Base-by-base conservation (phyloP, 2,329 filamentous ascomycete species). In the Exophiala spinifera region DNA sequence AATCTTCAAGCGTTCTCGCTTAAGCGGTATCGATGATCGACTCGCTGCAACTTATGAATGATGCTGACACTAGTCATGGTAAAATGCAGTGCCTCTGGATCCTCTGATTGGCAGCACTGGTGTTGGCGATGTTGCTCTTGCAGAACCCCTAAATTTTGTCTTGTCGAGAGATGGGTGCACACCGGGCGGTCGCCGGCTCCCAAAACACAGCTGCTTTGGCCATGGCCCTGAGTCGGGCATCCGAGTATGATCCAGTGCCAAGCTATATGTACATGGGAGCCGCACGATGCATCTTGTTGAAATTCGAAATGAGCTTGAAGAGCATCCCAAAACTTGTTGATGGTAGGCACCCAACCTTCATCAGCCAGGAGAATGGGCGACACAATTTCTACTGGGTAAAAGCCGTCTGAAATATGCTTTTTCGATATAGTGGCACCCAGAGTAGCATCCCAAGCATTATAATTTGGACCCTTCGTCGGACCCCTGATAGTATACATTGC, bases 121-220 rank as follows among this genome's bases (percentile, higher is more conserved):
- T 33, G 21, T 31, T 28, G 46, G 11, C 33, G 31, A 49, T 49
- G 21, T 49, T 49, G 17, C 28, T 49, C 33, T 39, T 33, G 33
- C 46, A 49, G 20, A 49, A 49, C 23, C 46, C 28, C 21, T 49
- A 33, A 13, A 49, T 36, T 17, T 37, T 21, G 17, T 49, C 46
- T 34, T 39, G 46, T 20, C 46, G 28, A 11, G 46, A 39, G 11
- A 17, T 31, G 13, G 46, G 46, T 14, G 46, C 33, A 15, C 46
- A 49, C 17, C 46, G 46, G 8, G 46, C 46, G 15, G 46, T 49
- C n/a, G 46, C 46, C 7, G 46, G 46, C 46, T 39, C 46, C 46
- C 46, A 37, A 21, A 49, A 49, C 17, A 33, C 13, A 10, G 39
- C 46, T 10, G 33, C 46, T 20, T 49, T 49, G 46, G 46, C 46